Evolutionary conservation across 2,329 filamentous ascomycete genomes (phyloP).

Genomic region (Dactylonectria estremocensis): DNA sequence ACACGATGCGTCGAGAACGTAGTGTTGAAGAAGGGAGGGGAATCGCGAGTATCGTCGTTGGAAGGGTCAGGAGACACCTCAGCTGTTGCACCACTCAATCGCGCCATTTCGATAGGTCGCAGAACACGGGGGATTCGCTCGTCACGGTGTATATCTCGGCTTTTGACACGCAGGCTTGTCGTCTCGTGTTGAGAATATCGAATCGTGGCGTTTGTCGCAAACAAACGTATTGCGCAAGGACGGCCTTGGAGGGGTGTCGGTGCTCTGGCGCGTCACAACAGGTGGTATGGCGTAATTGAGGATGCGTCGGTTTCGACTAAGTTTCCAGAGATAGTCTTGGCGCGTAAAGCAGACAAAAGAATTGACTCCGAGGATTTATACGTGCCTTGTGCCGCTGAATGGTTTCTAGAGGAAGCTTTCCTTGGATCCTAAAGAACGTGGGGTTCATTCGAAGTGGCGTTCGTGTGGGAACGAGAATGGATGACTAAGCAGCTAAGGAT

Average conservation of each 20-base stretch:
- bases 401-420: neutral
- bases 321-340: neutral
- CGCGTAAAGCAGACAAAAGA: conserved; percentile 1
- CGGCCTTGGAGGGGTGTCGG: neutral
- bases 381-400: neutral
- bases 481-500: neutral
- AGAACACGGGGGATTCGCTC: neutral
- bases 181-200: neutral
- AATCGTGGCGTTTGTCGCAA: neutral
- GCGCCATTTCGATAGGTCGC: conserved; percentile 37
- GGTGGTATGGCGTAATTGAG: neutral
- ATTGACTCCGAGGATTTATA: neutral
- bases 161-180: neutral
- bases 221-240: neutral
- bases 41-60: conserved; percentile 41
- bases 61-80: conserved; percentile 29
- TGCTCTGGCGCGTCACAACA: neutral
- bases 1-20: conserved; percentile 71
- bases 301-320: neutral
- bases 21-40: conserved; percentile 69
- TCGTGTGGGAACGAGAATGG: neutral
- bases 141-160: neutral
- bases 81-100: conserved; percentile 41
- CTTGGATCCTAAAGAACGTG: neutral
- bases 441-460: neutral